Evolutionary conservation across 768 basidiomycete species (phyloP), one percentile per base, ranked within the genome.

Genomic region (Podaxis sp.): DNA sequence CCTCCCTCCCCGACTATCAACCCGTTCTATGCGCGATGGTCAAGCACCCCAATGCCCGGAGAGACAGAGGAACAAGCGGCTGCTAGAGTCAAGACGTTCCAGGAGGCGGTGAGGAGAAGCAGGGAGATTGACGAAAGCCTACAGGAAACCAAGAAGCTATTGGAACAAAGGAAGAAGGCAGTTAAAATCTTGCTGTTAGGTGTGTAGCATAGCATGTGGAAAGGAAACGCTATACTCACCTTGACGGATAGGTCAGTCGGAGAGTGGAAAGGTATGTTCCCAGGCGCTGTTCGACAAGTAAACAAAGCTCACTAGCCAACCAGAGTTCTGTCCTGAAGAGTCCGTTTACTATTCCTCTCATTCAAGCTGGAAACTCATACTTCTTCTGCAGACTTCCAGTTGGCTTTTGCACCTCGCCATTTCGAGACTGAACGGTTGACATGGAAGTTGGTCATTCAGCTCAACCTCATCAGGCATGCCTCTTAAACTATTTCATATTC

Each of bases 401-500:
- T 90, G 7, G 80, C 84, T 0, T 88, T 89, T 67, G 82, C 85
- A 8, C 88, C 88, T 0, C 78, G 77, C 26, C 81, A 84, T 60
- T 89, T 90, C 60, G 80, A 82, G 49, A 77, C 68, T 50, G 87
- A 91, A 63, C 76, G 83, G 17, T 67, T 77, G 0, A 79, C 84
- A 6, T 91, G 89, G 88, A 83, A 79, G 64, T 79, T 82, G 12
- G 80, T 90, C 58, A 80, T 91, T 7, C 86, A 90, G 65, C 82
- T 90, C 48, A 90, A 90, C 67, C 74, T 90, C 65, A 88, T 90
- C 63, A 74, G 82, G 87, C 87, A 55, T 13, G 76, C 68, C 33
- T 20, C 17, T 8, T 33, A 36, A 33, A 15, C 44, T 10, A 12
- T 41, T 22, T 10, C 2, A 11, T 58, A 10, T 67, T 33, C 24